phyloP scores from a whole-genome alignment of 345 rosid genomes.

The Toxicodendron radicans region DNA sequence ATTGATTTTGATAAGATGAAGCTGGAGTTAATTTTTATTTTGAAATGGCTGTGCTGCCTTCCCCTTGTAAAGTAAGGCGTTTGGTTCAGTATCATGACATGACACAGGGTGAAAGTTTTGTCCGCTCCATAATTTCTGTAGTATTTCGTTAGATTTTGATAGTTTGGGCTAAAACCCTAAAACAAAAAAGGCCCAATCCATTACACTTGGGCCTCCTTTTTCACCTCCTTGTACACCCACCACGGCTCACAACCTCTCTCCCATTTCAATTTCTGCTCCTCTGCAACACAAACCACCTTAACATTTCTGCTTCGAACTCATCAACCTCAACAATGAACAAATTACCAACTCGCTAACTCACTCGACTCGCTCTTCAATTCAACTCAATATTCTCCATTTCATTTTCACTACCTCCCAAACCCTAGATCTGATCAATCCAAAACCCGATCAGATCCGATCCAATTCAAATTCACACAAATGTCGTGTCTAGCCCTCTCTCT shows the following conservation, averaged over 20 bases:
- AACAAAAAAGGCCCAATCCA: no score
- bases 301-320: background rate
- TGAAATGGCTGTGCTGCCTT: no score
- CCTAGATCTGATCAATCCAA: conserved; percentile 8
- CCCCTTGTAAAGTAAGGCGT: no score
- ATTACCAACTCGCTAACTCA: background rate
- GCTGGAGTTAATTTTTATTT: no score
- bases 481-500: conserved; percentile 89
- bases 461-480: conserved; percentile 33
- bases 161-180: background rate
- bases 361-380: background rate
- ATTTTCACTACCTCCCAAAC: background rate
- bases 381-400: background rate
- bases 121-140: no score
- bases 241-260: background rate
- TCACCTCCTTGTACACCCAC: background rate
- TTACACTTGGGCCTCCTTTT: background rate
- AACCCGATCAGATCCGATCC: conserved; percentile 15
- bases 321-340: background rate
- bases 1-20: no score
- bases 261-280: background rate
- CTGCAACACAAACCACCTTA: background rate
- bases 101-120: no score
- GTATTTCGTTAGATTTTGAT: no score
- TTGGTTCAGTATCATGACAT: no score